Percentiles rank a stretch among this genome's conserved stretches.
Evolutionary conservation across 2,329 filamentous ascomycete genomes (phyloP).

Genomic region (Trichothecium sympodiale): DNA sequence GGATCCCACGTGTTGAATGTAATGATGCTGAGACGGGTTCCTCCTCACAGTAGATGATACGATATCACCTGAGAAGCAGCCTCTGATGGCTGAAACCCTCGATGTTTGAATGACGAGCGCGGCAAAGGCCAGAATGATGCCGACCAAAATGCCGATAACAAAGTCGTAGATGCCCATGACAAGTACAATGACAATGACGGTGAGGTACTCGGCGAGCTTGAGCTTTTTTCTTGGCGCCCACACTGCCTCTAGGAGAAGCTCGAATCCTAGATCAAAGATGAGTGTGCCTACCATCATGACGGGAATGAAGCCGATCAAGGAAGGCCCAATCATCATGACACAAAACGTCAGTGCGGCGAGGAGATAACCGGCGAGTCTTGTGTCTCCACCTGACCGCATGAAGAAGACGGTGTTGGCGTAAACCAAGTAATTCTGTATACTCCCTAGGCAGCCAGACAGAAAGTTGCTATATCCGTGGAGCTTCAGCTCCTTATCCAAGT

Average conservation of each 20-base stretch:
- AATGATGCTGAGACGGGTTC: slow-evolving; percentile 80
- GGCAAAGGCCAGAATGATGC: slow-evolving; percentile 82
- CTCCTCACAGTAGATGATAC: slow-evolving; percentile 87
- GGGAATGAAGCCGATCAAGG: slow-evolving; percentile 85
- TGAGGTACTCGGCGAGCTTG: slow-evolving; percentile 78
- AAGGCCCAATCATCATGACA: slow-evolving; percentile 76
- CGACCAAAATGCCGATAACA: slow-evolving; percentile 83
- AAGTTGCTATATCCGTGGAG: slow-evolving; percentile 91
- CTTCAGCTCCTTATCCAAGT: slow-evolving; percentile 83
- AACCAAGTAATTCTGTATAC: slow-evolving; percentile 93
- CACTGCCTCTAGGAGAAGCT: slow-evolving; percentile 78
- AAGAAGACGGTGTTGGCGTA: slow-evolving; percentile 98
- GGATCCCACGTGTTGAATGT: slow-evolving; percentile 70
- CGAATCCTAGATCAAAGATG: slow-evolving; percentile 91
- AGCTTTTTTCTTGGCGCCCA: slow-evolving; percentile 83
- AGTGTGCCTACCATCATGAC: slow-evolving; percentile 94
- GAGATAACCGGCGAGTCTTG: slow-evolving; percentile 73
- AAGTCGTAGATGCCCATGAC: slow-evolving; percentile 98
- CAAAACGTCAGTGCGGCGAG: slow-evolving; percentile 70
- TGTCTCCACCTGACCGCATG: slow-evolving; percentile 83
- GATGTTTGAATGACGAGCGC: slow-evolving; percentile 89
- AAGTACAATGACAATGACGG: slow-evolving; percentile 78
- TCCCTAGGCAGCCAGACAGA: slow-evolving; percentile 74
- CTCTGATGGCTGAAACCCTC: slow-evolving; percentile 75
- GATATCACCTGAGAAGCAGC: slow-evolving; percentile 80